Percentiles rank a stretch among this genome's conserved stretches.
Conservation (phyloP, 2,329 filamentous ascomycete species). For the Beauveria pseudobassiana region DNA sequence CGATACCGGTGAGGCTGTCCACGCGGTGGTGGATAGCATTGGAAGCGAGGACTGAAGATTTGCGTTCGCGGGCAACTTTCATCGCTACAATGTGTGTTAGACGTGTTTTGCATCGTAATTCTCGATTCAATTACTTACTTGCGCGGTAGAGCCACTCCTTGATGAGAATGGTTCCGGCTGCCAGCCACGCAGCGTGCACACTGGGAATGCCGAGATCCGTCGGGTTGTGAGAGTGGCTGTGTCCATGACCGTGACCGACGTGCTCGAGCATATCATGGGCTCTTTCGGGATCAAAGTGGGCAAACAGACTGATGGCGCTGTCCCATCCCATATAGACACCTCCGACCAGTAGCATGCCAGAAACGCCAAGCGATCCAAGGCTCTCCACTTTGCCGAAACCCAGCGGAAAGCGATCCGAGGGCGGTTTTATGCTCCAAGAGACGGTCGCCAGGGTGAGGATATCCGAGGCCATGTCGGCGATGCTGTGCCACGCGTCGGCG, state of each 20-base stretch:
- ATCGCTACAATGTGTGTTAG: slow-evolving; percentile 55
- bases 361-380: slow-evolving; percentile 86
- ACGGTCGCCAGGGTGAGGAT: slow-evolving; percentile 91
- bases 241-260: slow-evolving; percentile 55
- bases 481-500: slow-evolving; percentile 90
- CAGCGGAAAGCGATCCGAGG: slow-evolving; percentile 74
- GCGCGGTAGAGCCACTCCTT: slow-evolving; percentile 98
- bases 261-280: slow-evolving; percentile 57
- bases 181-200: slow-evolving; percentile 91
- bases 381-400: slow-evolving; percentile 99
- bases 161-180: slow-evolving; percentile 77
- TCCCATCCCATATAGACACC: slow-evolving; percentile 88
- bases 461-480: slow-evolving; percentile 93
- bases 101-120: slow-evolving; percentile 1
- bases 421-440: slow-evolving; percentile 82
- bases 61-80: slow-evolving; percentile 89
- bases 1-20: slow-evolving; percentile 90
- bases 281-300: slow-evolving; percentile 65
- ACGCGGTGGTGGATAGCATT: slow-evolving; percentile 96
- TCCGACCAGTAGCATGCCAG: slow-evolving; percentile 79
- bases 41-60: slow-evolving; percentile 90
- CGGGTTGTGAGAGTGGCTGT: slow-evolving; percentile 47
- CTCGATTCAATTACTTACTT: slow-evolving; percentile 53
- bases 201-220: slow-evolving; percentile 55
- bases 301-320: slow-evolving; percentile 59